A percentile compares a stretch with the other conserved stretches of the same genome.
Evolutionary conservation across 192 early-diverging fungal species (phyloP).

Genomic region (Phlyctochytrium planicorne): DNA sequence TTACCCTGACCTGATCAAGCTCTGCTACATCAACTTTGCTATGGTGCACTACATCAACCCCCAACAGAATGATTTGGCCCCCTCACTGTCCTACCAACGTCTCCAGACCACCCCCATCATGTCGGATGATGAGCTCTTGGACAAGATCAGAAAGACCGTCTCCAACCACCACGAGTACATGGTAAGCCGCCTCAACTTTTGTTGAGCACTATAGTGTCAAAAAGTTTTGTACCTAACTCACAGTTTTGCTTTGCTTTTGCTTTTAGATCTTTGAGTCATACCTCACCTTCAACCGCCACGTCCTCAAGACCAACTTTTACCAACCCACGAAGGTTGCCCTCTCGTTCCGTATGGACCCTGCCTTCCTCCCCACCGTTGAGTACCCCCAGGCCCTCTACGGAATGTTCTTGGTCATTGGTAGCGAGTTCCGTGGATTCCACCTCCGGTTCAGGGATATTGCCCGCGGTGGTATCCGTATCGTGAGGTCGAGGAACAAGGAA

Average conservation of each 20-base stretch:
- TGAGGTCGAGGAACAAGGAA: constrained; percentile 94
- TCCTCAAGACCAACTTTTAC: constrained; percentile 99
- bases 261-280: constrained; percentile 78
- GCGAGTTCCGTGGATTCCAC: constrained; percentile 99
- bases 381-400: constrained; percentile 89
- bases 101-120: constrained; percentile 75
- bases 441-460: constrained; percentile 96
- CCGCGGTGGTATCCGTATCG: constrained; percentile 97
- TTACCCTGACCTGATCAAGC: constrained; percentile 89
- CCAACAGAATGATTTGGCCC: constrained; percentile 51
- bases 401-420: constrained; percentile 95
- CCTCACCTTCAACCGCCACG: constrained; percentile 94
- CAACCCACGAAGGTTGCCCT: constrained; percentile 99
- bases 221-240: not conserved
- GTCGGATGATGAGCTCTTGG: constrained; percentile 78
- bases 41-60: constrained; percentile 85
- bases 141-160: constrained; percentile 87
- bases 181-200: constrained; percentile 35
- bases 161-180: constrained; percentile 93
- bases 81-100: constrained; percentile 87
- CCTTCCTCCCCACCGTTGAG: constrained; percentile 91
- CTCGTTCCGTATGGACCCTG: constrained; percentile 94
- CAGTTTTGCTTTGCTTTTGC: not conserved
- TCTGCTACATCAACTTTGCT: constrained; percentile 94
- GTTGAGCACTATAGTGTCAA: constrained; percentile 21